Evolutionary conservation across 768 basidiomycete genomes (phyloP).

Genomic region (Termitomyces sp.): DNA sequence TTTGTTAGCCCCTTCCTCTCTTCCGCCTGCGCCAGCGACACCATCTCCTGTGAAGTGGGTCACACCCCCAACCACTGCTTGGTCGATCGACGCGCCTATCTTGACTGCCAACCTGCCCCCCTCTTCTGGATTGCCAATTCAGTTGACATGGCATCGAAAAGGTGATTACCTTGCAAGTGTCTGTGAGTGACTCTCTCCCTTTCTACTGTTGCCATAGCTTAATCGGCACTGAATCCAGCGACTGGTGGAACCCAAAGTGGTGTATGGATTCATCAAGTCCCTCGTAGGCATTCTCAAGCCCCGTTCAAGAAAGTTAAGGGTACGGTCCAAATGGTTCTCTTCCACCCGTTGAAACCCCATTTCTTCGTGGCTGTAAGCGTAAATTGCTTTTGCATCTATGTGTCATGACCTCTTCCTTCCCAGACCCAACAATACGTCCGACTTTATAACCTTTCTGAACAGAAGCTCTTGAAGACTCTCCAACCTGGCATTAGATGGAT

Average conservation of each 20-base stretch:
- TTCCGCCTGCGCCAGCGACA: constrained; percentile 50
- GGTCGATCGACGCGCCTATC: constrained; percentile 51
- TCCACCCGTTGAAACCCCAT: constrained; percentile 92
- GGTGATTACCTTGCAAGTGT: constrained; percentile 97
- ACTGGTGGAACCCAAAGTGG: constrained; percentile 69
- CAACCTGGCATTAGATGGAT: constrained; percentile 97
- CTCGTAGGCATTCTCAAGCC: constrained; percentile 92
- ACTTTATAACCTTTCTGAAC: constrained; percentile 91
- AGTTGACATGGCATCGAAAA: constrained; percentile 88
- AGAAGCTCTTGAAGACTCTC: constrained; percentile 91
- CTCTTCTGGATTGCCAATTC: constrained; percentile 68
- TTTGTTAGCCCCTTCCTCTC: constrained; percentile 58
- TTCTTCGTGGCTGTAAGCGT: constrained; percentile 93
- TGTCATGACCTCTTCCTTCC: constrained; percentile 11
- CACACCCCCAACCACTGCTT: constrained; percentile 40
- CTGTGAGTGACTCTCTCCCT: constrained; percentile 52
- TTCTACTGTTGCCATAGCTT: constrained; percentile 6
- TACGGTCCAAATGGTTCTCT: constrained; percentile 82
- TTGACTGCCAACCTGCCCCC: constrained; percentile 60
- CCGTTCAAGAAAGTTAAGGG: constrained; percentile 97
- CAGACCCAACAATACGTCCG: constrained; percentile 97
- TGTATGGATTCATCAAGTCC: constrained; percentile 95
- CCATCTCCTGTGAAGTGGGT: constrained; percentile 73
- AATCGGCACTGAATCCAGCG: constrained; percentile 33
- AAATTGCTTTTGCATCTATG: constrained; percentile 2